phyloP scores from a whole-genome alignment of 352 stramenopile species.

The Thraustotheca clavata region DNA sequence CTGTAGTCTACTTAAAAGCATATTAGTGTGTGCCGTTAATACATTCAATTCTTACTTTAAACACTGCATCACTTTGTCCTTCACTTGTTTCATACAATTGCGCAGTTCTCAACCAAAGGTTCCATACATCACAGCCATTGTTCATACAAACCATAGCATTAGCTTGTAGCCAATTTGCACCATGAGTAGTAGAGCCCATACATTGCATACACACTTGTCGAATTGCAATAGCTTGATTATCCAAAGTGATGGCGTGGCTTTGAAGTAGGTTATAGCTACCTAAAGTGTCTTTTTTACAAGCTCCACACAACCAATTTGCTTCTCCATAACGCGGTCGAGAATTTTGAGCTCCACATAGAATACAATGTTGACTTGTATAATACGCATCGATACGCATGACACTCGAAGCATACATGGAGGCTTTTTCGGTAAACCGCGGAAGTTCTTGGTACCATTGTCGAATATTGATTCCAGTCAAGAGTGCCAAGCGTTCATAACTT shows the following conservation, averaged over 20 bases:
- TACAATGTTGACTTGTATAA: conserved; percentile 77
- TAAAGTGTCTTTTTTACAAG: not conserved
- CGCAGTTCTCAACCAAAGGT: not conserved
- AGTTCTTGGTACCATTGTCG: conserved; percentile 60
- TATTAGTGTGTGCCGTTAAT: no score
- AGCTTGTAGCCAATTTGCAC: not conserved
- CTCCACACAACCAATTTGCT: not conserved
- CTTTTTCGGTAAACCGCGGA: conserved; percentile 28
- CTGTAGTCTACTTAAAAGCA: not conserved
- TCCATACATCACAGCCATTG: conserved; percentile 15
- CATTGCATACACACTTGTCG: conserved; percentile 4
- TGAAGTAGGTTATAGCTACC: not conserved
- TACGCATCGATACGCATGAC: conserved; percentile 62
- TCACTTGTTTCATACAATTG: not conserved
- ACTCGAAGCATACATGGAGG: conserved; percentile 23
- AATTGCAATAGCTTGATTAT: not conserved
- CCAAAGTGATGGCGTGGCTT: not conserved
- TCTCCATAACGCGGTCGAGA: not conserved
- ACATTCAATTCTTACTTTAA: no score
- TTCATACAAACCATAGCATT: conserved; percentile 1
- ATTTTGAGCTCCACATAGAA: conserved; percentile 39
- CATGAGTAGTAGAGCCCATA: conserved; percentile 1
- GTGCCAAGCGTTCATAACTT: conserved; percentile 75
- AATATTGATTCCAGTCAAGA: conserved; percentile 72
- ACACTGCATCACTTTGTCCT: not conserved